These are phyloP conservation scores for Hypoxylon rickii DNA, from an alignment of 495 filamentous ascomycete genomes.

Conservation along the genomic window DNA sequence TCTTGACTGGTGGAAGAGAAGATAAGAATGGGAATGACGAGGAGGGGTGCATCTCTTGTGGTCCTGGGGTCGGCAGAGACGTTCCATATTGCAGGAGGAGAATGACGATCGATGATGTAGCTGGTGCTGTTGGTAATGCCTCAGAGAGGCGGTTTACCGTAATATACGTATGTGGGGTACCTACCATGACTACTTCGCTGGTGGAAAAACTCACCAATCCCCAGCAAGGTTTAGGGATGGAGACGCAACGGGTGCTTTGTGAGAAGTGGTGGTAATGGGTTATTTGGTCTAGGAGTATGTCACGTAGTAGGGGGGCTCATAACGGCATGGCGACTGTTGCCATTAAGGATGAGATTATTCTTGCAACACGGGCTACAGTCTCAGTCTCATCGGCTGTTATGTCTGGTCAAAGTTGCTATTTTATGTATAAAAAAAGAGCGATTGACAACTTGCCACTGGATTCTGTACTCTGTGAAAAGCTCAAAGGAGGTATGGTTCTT, in stretches of 20 bases:
- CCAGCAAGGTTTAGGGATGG: slow-evolving; percentile 55
- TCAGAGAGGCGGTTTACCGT: slow-evolving; percentile 56
- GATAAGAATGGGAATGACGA: background rate
- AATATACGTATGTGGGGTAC: slow-evolving; percentile 80
- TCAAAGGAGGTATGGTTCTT: no score
- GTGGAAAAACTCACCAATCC: slow-evolving; percentile 55
- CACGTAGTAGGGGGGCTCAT: no score
- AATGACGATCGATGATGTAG: slow-evolving; percentile 57
- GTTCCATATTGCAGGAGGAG: slow-evolving; percentile 52
- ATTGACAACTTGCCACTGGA: no score
- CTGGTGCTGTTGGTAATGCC: slow-evolving; percentile 49
- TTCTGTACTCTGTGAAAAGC: no score
- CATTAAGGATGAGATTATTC: no score
- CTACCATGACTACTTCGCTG: slow-evolving; percentile 78
- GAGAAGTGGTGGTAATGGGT: slow-evolving; percentile 95
- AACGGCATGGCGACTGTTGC: no score
- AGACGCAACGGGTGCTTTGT: slow-evolving; percentile 64
- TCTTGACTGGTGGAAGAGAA: slow-evolving; percentile 36
- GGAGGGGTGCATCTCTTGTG: slow-evolving; percentile 27
- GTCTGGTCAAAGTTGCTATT: no score
- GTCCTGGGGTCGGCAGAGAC: slow-evolving; percentile 15
- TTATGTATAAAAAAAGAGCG: no score
- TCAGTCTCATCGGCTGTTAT: no score
- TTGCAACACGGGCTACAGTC: no score
- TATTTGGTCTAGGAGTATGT: no score